Evolutionary conservation across 2,329 filamentous ascomycete genomes (phyloP).

Genomic region (Emmonsiellopsis sp.): DNA sequence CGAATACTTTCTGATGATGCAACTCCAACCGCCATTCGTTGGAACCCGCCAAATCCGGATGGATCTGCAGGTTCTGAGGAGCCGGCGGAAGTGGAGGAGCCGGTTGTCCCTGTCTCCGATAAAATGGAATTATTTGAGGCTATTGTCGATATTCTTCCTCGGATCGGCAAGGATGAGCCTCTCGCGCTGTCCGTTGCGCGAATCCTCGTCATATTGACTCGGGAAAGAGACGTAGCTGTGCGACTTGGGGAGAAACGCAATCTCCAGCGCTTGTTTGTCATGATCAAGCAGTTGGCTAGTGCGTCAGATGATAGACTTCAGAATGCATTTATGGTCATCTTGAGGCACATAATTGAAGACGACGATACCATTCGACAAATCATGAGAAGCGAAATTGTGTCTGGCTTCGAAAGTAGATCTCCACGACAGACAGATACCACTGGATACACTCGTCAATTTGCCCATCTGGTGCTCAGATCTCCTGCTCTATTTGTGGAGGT

Average conservation of each 20-base stretch:
- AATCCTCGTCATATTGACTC: conserved; percentile 78
- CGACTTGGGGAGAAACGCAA: conserved; percentile 79
- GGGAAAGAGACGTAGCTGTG: conserved; percentile 64
- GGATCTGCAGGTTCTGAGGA: conserved; percentile 30
- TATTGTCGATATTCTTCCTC: conserved; percentile 74
- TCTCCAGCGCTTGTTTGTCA: conserved; percentile 81
- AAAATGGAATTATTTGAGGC: conserved; percentile 64
- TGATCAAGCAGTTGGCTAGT: conserved; percentile 85
- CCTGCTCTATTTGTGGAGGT: conserved; percentile 82
- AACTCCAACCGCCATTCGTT: conserved; percentile 64
- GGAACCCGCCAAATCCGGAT: conserved; percentile 47
- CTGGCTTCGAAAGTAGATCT: conserved; percentile 57
- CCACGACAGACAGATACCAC: conserved; percentile 58
- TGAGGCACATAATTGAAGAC: conserved; percentile 91
- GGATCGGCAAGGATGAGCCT: conserved; percentile 77
- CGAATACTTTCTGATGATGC: conserved; percentile 83
- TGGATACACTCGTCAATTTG: conserved; percentile 66
- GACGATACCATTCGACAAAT: conserved; percentile 83
- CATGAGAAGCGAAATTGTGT: conserved; percentile 80
- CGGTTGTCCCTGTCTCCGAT: conserved; percentile 55
- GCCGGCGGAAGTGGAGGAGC: conserved; percentile 51
- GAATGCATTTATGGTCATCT: conserved; percentile 68
- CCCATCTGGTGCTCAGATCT: conserved; percentile 69
- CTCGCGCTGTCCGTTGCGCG: conserved; percentile 76
- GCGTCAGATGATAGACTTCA: conserved; percentile 67